These are phyloP conservation scores for Cinnamomum chago DNA, from an alignment of 164 flowering plant species.

Conservation along the genomic window DNA sequence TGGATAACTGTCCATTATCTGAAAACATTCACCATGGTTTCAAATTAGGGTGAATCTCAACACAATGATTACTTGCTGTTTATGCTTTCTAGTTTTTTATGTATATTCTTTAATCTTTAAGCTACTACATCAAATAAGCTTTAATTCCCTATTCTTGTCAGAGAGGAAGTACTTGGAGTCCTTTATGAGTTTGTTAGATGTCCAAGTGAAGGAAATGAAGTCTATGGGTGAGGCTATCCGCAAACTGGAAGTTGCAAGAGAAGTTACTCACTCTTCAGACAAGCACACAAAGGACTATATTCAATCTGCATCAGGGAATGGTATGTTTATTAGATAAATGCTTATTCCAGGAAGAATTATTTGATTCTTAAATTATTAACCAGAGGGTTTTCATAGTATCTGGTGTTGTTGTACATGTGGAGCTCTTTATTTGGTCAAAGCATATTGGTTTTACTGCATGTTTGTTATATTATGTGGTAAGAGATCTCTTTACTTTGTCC, in stretches of 20 bases:
- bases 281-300: constrained; percentile 16
- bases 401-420: neutral
- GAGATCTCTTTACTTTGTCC: neutral
- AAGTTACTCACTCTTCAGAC: constrained; percentile 8
- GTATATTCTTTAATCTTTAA: no score
- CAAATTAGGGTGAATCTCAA: no score
- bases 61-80: no score
- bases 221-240: constrained; percentile 59
- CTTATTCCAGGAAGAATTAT: neutral
- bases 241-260: constrained; percentile 59
- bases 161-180: constrained; percentile 65
- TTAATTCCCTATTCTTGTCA: constrained; percentile 23
- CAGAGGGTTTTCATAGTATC: neutral
- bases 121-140: neutral
- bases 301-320: constrained; percentile 15
- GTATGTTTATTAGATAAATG: constrained; percentile 8
- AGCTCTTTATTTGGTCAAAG: neutral
- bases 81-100: no score
- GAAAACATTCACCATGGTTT: no score
- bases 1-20: neutral
- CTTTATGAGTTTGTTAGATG: constrained; percentile 45
- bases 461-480: neutral
- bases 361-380: neutral
- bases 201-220: constrained; percentile 79
- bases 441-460: neutral